Evolutionary conservation across 257 asterid species (phyloP).

Genomic region (Solanum peruvianum): DNA sequence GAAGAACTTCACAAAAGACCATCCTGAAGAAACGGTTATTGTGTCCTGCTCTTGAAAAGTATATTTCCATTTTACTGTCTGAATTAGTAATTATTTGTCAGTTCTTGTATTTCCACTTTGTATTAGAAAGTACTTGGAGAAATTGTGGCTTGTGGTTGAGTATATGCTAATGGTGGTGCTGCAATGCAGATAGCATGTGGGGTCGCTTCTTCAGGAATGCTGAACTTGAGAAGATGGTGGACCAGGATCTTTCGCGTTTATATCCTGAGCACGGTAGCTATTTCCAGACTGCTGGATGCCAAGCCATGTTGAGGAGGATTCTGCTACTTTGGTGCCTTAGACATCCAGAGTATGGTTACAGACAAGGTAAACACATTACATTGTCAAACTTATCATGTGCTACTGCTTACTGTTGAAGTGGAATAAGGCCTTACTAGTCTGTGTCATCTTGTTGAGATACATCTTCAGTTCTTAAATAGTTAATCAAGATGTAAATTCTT

Average conservation of each 20-base stretch:
- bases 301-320: slow-evolving; percentile 77
- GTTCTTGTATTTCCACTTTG: neutral
- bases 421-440: neutral
- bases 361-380: slow-evolving; percentile 51
- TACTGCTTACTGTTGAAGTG: neutral
- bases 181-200: slow-evolving; percentile 86
- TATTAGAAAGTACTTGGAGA: neutral
- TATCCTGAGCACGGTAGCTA: slow-evolving; percentile 95
- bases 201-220: slow-evolving; percentile 90
- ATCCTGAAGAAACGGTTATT: neutral
- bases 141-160: neutral
- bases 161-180: neutral
- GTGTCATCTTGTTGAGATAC: neutral
- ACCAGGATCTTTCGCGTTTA: slow-evolving; percentile 90
- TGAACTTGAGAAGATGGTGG: slow-evolving; percentile 93
- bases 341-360: slow-evolving; percentile 76
- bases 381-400: neutral
- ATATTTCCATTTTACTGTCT: neutral
- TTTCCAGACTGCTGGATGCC: slow-evolving; percentile 85
- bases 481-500: neutral
- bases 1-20: neutral
- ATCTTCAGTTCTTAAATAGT: neutral
- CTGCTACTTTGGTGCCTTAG: slow-evolving; percentile 89
- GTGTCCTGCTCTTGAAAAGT: neutral
- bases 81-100: neutral